phyloP scores from a whole-genome alignment of 331 rosid genomes.

The Dryas integrifolia region DNA sequence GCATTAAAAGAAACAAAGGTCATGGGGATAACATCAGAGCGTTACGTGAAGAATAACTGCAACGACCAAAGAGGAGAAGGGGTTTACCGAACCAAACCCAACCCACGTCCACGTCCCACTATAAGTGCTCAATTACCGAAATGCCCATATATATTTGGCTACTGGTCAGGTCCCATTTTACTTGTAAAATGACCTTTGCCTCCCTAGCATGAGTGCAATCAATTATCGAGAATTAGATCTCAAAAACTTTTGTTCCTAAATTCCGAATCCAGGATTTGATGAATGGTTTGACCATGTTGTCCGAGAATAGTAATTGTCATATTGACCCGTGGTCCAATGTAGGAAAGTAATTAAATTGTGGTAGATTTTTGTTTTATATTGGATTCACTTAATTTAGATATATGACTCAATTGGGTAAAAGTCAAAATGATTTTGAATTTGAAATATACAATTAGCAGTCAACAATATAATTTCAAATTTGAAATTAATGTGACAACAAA shows the following conservation, averaged over 20 bases:
- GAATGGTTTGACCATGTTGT: background rate
- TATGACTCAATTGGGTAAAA: background rate
- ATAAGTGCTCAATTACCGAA: background rate
- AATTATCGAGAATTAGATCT: background rate
- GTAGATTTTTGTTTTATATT: too few species aligned
- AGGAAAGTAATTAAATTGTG: too few species aligned
- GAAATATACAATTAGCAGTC: background rate
- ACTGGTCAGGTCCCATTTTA: background rate
- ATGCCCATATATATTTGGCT: background rate
- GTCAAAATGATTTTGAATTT: background rate
- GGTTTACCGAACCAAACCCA: conserved; percentile 57
- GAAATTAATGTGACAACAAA: background rate
- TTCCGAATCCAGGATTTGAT: background rate
- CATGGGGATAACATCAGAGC: conserved; percentile 25
- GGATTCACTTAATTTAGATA: too few species aligned
- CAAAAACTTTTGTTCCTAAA: background rate
- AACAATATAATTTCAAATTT: background rate
- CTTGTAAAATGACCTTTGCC: background rate
- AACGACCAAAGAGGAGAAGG: conserved; percentile 34
- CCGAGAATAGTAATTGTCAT: background rate
- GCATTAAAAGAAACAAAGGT: background rate
- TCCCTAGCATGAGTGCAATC: background rate
- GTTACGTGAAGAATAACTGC: conserved; percentile 31
- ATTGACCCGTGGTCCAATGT: background rate
- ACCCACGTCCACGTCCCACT: conserved; percentile 20